These are phyloP conservation scores for Ogataea kodamae DNA, from an alignment of 805 yeast species.

Conservation along the genomic window DNA sequence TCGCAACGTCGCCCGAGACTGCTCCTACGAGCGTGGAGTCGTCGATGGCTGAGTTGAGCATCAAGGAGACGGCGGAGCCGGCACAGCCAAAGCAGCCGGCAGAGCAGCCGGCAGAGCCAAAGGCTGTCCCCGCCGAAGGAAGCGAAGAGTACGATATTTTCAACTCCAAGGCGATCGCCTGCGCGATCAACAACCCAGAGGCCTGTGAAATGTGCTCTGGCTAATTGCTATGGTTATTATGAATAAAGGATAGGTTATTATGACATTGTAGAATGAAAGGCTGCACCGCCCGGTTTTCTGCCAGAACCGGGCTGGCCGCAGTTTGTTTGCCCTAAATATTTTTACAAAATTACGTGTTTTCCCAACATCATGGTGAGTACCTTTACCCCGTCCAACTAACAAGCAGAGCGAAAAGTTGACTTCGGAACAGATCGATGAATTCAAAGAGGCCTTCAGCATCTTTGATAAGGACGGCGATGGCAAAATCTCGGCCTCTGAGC, in stretches of 20 bases:
- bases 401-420: constrained; percentile 79
- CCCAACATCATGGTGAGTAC: constrained; percentile 12
- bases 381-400: constrained; percentile 8
- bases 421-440: constrained; percentile 94
- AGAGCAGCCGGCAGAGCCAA: constrained; percentile 4
- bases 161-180: constrained; percentile 91
- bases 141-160: constrained; percentile 70
- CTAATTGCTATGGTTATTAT: too few relatives aligned
- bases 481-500: constrained; percentile 89
- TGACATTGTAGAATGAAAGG: constrained; percentile 7
- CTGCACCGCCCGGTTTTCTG: too few relatives aligned
- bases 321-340: too few relatives aligned
- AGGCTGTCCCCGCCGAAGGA: constrained; percentile 14
- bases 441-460: constrained; percentile 95
- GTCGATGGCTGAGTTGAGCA: constrained; percentile 44
- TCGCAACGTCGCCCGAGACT: constrained; percentile 44
- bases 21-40: constrained; percentile 40
- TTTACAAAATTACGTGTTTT: too few relatives aligned
- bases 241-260: constrained; percentile 5
- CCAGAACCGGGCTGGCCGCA: too few relatives aligned
- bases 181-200: constrained; percentile 96
- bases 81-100: constrained; percentile 7
- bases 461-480: constrained; percentile 98
- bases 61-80: constrained; percentile 23
- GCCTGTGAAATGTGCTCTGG: constrained; percentile 99